These are phyloP conservation scores for Lachnellula occidentalis DNA, from an alignment of 2,329 filamentous ascomycete genomes.

Conservation along the genomic window DNA sequence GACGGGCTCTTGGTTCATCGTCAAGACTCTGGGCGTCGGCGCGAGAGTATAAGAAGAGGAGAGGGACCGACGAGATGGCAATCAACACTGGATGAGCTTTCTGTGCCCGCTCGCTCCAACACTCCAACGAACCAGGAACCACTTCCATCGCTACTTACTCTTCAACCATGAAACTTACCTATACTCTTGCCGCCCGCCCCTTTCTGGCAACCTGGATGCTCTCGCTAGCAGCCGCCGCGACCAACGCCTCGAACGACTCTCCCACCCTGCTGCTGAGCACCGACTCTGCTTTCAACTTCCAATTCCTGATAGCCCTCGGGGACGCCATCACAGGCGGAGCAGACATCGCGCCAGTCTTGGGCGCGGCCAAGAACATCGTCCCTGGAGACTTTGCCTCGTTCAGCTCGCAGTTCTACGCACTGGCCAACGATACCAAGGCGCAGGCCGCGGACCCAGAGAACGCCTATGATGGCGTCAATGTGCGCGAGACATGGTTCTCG, in stretches of 20 bases:
- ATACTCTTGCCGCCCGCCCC: background rate
- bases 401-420: background rate
- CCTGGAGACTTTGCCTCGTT: conserved; percentile 6
- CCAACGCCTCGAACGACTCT: background rate
- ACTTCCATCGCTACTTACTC: background rate
- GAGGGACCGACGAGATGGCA: background rate
- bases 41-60: background rate
- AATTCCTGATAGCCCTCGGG: conserved; percentile 1
- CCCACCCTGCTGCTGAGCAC: background rate
- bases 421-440: conserved; percentile 2
- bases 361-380: background rate
- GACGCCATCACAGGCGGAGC: background rate
- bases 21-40: background rate
- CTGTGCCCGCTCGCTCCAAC: background rate
- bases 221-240: background rate
- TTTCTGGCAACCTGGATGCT: background rate
- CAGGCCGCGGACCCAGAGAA: conserved; percentile 2
- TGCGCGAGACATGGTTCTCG: conserved; percentile 6
- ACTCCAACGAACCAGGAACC: too few relatives aligned
- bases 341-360: conserved; percentile 7
- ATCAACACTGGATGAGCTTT: background rate
- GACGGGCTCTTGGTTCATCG: background rate
- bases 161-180: background rate
- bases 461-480: background rate
- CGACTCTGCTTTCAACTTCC: conserved; percentile 6